phyloP scores from a whole-genome alignment of 1,284 basidiomycete species.

The Filobasidium uniguttulatum region DNA sequence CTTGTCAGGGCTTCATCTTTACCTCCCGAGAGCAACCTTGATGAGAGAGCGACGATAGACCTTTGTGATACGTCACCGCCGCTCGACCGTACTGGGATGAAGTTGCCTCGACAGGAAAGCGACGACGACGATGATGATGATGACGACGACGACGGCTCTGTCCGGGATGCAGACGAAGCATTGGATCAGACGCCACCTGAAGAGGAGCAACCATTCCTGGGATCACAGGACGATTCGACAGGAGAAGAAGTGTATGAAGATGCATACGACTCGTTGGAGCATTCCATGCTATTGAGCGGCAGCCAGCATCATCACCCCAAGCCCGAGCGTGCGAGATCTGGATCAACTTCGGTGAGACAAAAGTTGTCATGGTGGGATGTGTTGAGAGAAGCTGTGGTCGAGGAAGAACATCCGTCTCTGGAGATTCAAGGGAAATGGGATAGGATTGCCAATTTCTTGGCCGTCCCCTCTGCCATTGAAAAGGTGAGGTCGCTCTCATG shows the following conservation, averaged over 20 bases:
- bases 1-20: not conserved
- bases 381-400: constrained; percentile 31
- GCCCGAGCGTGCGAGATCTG: not conserved
- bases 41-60: not conserved
- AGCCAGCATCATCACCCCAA: not conserved
- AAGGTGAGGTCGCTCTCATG: constrained; percentile 46
- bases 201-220: no score
- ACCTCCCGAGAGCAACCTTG: constrained; percentile 1
- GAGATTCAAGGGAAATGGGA: constrained; percentile 45
- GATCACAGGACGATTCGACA: no score
- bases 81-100: not conserved
- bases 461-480: constrained; percentile 83
- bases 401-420: constrained; percentile 34
- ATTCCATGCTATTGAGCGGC: not conserved
- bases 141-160: not conserved
- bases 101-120: not conserved
- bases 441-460: constrained; percentile 91
- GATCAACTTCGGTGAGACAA: not conserved
- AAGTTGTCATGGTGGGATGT: constrained; percentile 23
- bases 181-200: no score
- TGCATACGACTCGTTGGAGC: not conserved
- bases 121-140: not conserved
- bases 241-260: not conserved
- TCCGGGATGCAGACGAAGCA: no score
- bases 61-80: not conserved